A percentile compares a stretch with the other conserved stretches of the same genome.
Evolutionary conservation across 768 basidiomycete species (phyloP).

Genomic region (Boletus vinaceobasis): DNA sequence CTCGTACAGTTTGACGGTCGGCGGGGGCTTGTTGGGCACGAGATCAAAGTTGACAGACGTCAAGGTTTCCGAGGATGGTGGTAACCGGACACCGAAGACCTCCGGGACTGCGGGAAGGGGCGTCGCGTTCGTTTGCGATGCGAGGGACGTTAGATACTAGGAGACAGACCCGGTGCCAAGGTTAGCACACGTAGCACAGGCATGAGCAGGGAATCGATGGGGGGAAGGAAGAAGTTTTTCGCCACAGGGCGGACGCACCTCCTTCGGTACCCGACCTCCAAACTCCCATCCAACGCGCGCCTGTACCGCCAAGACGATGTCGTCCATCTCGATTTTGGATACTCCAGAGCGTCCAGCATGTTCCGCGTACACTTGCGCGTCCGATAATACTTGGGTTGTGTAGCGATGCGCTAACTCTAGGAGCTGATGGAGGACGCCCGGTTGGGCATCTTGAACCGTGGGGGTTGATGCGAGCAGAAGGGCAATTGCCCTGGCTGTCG

Average conservation of each 20-base stretch:
- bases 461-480: conserved; percentile 81
- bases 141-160: conserved; percentile 76
- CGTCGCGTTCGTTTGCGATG: conserved; percentile 76
- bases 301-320: conserved; percentile 77
- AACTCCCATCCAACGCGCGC: conserved; percentile 92
- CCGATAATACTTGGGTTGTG: conserved; percentile 76
- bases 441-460: conserved; percentile 81
- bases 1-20: conserved; percentile 69
- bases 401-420: conserved; percentile 86
- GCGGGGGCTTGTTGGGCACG: conserved; percentile 80
- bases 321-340: conserved; percentile 75
- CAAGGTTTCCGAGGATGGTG: conserved; percentile 62
- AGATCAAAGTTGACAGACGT: conserved; percentile 84
- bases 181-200: background rate
- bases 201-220: background rate
- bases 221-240: background rate
- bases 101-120: conserved; percentile 84
- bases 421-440: conserved; percentile 81
- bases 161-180: background rate
- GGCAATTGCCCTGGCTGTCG: conserved; percentile 81
- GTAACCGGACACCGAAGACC: conserved; percentile 84
- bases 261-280: conserved; percentile 84
- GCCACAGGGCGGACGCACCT: conserved; percentile 46
- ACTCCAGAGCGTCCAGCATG: conserved; percentile 69
- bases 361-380: conserved; percentile 84